Evolutionary conservation across 345 rosid species (phyloP), one percentile per base, ranked within the genome.

Genomic region (Gynandropsis gynandra): DNA sequence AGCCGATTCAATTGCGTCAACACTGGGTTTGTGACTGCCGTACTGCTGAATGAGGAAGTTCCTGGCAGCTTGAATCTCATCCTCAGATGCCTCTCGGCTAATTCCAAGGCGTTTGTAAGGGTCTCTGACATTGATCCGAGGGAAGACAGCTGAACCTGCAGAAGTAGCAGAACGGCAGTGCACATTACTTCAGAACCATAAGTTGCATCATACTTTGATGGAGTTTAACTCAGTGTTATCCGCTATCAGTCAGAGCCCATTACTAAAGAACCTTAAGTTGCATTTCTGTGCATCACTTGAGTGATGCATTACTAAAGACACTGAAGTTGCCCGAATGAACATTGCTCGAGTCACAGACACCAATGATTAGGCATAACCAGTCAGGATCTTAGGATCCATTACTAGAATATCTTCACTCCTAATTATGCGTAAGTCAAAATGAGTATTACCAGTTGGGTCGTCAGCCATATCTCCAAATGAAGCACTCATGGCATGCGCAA

Each of bases 71-170:
- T 85, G 96, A 67, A 92, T 82, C 77, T 92, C 98, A 37, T 82
- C 89, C 62, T 87, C 97, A 2, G 93, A 82, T n/a, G 97, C 98
- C 70, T 82, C 95, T 67, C 42, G 54, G 78, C 97, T 92, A 67
- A 87, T 80, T 62, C 97, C 97, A 48, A 92, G 88, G 51, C 95
- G 81, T 67, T 79, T 87, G 71, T 85, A 85, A 4, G 97, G 90
- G 52, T 85, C 93, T 56, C 79, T 69, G 18, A 85, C 67, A 63
- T 78, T 77, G 59, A 92, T 85, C 73, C 96, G 79, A 41, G 97
- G 98, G 58, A 92, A 92, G 32, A 81, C 24, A 42, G 65, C 77
- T 48, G 89, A 77, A 52, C 77, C 70, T 57, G 68, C 54, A 61
- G 42, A 69, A 54, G 10, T 32, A 65, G 21, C 44, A 31, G 10